Conservation (phyloP, 768 basidiomycete species). For the Tricholoma flavovirens region DNA sequence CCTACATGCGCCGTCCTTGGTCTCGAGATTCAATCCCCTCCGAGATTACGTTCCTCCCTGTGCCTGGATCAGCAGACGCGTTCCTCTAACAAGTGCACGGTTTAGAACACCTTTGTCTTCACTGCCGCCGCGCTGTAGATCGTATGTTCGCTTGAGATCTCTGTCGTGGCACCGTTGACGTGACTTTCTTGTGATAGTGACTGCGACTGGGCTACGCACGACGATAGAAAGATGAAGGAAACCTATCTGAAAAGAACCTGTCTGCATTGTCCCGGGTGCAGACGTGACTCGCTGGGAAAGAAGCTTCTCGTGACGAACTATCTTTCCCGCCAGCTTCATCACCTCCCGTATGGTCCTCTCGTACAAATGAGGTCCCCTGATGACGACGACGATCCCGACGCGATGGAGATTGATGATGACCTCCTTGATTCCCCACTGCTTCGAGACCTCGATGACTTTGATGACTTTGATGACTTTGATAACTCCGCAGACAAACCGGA, state of each 20-base stretch:
- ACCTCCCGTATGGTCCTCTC: background rate
- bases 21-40: constrained; percentile 20
- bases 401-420: constrained; percentile 9
- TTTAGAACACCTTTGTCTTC: constrained; percentile 11
- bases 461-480: constrained; percentile 17
- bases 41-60: constrained; percentile 14
- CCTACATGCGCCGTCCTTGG: constrained; percentile 18
- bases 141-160: constrained; percentile 4
- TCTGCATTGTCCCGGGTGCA: constrained; percentile 11
- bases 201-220: constrained; percentile 10
- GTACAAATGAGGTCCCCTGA: background rate
- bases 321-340: constrained; percentile 1
- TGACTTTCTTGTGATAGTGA: constrained; percentile 1
- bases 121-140: background rate
- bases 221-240: constrained; percentile 3
- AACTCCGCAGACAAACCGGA: constrained; percentile 1
- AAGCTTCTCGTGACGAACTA: constrained; percentile 12
- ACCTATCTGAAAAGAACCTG: constrained; percentile 8
- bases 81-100: constrained; percentile 11
- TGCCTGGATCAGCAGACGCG: constrained; percentile 14
- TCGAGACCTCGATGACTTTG: constrained; percentile 15
- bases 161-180: background rate
- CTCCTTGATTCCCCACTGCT: constrained; percentile 14
- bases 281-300: constrained; percentile 10
- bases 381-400: background rate